phyloP scores from a whole-genome alignment of 345 rosid genomes.

The Adansonia digitata region DNA sequence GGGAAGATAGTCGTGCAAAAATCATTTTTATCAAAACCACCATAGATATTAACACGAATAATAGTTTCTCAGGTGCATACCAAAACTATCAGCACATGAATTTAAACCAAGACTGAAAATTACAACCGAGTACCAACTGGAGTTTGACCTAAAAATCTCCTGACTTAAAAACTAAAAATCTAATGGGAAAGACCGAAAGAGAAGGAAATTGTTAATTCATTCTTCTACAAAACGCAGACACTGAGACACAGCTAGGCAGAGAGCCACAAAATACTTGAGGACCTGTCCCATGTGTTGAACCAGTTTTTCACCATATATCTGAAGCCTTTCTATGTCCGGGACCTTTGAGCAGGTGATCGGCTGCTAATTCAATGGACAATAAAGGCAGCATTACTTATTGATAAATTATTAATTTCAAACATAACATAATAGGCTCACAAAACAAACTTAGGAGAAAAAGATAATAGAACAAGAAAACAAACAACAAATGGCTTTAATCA shows the following conservation, averaged over 20 bases:
- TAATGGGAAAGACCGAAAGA: not conserved
- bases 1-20: not conserved
- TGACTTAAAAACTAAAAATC: no score
- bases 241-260: not conserved
- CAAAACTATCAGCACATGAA: not conserved
- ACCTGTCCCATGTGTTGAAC: not conserved
- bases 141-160: not conserved
- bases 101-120: not conserved
- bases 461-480: not conserved
- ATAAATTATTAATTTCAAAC: not conserved
- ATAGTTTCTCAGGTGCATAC: not conserved
- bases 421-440: not conserved
- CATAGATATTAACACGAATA: not conserved
- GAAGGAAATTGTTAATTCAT: not conserved
- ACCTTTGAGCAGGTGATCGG: conserved; percentile 61
- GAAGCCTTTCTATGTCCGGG: conserved; percentile 30
- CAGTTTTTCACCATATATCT: not conserved
- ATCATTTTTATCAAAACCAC: not conserved
- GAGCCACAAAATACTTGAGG: not conserved
- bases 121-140: not conserved
- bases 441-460: not conserved
- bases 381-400: not conserved
- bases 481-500: conserved; percentile 6
- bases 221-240: not conserved
- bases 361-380: conserved; percentile 26